phyloP scores from a whole-genome alignment of 1,284 basidiomycete genomes.

The Schizophyllum amplum region DNA sequence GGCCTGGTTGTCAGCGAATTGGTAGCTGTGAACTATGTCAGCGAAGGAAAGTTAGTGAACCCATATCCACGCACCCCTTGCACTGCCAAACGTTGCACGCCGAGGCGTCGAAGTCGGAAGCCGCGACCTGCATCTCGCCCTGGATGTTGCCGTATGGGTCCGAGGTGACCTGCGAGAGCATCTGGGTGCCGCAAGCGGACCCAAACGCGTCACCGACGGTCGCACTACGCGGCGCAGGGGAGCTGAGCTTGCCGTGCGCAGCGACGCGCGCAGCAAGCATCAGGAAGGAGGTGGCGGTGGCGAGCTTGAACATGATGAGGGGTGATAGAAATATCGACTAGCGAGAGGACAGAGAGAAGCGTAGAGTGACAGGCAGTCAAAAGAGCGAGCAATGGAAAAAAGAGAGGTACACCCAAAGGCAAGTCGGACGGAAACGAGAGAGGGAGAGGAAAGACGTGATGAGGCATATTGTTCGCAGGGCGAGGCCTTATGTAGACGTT shows the following conservation, averaged over 20 bases:
- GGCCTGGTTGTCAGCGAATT: slow-evolving; percentile 4
- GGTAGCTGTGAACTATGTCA: neutral
- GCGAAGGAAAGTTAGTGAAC: neutral
- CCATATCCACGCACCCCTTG: neutral
- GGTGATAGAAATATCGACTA: neutral
- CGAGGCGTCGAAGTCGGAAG: neutral
- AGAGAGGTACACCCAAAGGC: neutral
- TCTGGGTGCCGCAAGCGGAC: slow-evolving; percentile 6
- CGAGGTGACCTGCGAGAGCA: slow-evolving; percentile 5
- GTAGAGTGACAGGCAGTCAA: neutral
- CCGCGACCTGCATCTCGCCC: slow-evolving; percentile 1
- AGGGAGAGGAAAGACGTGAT: neutral
- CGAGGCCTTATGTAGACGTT: neutral
- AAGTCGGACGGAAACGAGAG: neutral
- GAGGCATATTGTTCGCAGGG: neutral
- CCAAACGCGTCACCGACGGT: slow-evolving; percentile 2
- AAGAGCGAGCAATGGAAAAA: neutral
- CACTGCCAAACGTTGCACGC: neutral
- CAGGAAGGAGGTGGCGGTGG: neutral
- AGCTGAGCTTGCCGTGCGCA: neutral
- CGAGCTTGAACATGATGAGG: neutral
- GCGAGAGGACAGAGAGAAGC: neutral
- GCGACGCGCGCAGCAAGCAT: neutral
- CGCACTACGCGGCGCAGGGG: neutral
- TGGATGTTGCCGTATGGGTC: slow-evolving; percentile 6